Conservation (phyloP, 2,329 filamentous ascomycete genomes). For the Escovopsis sp. region DNA sequence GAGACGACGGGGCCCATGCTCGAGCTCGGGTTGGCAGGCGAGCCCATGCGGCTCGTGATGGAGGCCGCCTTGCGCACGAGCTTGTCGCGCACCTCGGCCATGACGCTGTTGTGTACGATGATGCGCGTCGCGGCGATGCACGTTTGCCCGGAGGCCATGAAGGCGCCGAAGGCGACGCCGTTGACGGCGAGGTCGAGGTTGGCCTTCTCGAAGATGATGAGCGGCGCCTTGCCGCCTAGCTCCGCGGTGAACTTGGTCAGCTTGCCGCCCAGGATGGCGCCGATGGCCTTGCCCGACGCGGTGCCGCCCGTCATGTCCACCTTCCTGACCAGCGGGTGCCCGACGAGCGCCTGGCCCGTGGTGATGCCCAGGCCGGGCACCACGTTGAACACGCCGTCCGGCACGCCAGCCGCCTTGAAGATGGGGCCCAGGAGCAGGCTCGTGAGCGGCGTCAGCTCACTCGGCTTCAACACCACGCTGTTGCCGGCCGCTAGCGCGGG, state of each 20-base stretch:
- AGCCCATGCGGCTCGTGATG: slow-evolving; percentile 38
- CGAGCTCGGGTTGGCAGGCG: slow-evolving; percentile 37
- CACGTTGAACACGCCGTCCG: slow-evolving; percentile 53
- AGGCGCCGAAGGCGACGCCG: slow-evolving; percentile 47
- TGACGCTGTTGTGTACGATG: slow-evolving; percentile 54
- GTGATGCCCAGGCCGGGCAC: slow-evolving; percentile 36
- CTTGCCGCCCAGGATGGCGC: slow-evolving; percentile 48
- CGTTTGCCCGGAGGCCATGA: slow-evolving; percentile 39
- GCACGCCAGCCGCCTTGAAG: slow-evolving; percentile 51
- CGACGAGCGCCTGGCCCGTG: slow-evolving; percentile 37
- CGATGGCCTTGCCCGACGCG: slow-evolving; percentile 50
- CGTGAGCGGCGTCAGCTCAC: slow-evolving; percentile 46
- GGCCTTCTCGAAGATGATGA: slow-evolving; percentile 51
- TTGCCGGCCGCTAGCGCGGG: slow-evolving; percentile 45
- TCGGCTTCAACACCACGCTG: slow-evolving; percentile 44
- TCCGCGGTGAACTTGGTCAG: slow-evolving; percentile 56
- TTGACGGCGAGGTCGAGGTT: slow-evolving; percentile 52
- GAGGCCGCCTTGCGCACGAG: slow-evolving; percentile 49
- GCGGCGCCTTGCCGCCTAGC: slow-evolving; percentile 55
- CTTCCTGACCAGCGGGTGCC: slow-evolving; percentile 41
- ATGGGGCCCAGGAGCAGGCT: slow-evolving; percentile 44
- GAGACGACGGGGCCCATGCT: slow-evolving; percentile 53
- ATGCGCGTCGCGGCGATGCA: slow-evolving; percentile 59
- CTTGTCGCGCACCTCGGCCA: slow-evolving; percentile 45
- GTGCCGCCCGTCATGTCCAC: slow-evolving; percentile 67